These are phyloP conservation scores for Pseudogymnoascus sp. DNA, from an alignment of 2,329 filamentous ascomycete species.

Conservation along the genomic window DNA sequence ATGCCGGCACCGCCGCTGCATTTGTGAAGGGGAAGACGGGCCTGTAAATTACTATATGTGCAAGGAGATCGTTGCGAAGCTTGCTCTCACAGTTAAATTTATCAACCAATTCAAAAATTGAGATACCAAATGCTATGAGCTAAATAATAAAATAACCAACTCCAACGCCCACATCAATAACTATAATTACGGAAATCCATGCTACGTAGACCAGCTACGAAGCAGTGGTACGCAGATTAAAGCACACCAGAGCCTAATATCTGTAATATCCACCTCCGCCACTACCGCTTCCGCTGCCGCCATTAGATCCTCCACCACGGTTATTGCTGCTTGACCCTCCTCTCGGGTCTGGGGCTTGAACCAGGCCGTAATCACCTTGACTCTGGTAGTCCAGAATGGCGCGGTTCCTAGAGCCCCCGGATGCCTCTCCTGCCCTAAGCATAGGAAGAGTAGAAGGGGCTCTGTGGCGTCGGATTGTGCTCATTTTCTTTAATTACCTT, in stretches of 20 bases:
- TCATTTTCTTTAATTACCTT: too few relatives aligned
- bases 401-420: background rate
- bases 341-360: background rate
- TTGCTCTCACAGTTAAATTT: background rate
- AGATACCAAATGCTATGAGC: background rate
- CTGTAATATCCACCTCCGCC: background rate
- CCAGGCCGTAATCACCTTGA: background rate
- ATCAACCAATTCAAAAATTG: background rate
- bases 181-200: background rate
- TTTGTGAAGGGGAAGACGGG: conserved; percentile 8
- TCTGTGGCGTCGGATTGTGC: too few relatives aligned
- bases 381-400: background rate
- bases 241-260: background rate
- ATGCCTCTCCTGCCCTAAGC: background rate
- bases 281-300: too few relatives aligned
- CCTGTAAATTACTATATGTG: background rate
- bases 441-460: too few relatives aligned
- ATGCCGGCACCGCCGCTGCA: conserved; percentile 8
- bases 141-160: background rate
- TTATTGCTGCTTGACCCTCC: background rate
- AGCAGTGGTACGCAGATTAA: background rate
- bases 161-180: background rate
- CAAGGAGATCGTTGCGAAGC: background rate
- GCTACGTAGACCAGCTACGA: background rate
- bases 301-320: background rate